A percentile compares a stretch with the other conserved stretches of the same genome.
Conservation (phyloP, 2,329 filamentous ascomycete species). For the Diaporthe sp. region DNA sequence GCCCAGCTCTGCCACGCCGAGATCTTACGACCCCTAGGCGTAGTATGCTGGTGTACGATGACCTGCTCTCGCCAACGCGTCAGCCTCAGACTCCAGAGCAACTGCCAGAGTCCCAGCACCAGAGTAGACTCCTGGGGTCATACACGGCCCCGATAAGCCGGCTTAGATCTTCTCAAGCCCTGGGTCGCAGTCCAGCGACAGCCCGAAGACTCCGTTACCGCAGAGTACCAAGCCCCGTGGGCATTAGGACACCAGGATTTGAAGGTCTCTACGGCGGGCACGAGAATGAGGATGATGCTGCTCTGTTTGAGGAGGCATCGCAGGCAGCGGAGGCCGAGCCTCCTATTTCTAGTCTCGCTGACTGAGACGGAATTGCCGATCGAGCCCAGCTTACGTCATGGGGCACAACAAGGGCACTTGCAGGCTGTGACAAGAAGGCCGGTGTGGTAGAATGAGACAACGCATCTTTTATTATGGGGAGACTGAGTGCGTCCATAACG, state of each 20-base stretch:
- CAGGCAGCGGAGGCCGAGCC: constrained; percentile 24
- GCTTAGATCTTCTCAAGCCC: constrained; percentile 37
- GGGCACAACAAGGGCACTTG: not conserved
- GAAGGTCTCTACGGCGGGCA: constrained; percentile 61
- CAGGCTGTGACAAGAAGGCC: not conserved
- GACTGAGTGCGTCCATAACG: not conserved
- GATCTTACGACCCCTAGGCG: constrained; percentile 41
- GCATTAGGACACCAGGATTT: constrained; percentile 59
- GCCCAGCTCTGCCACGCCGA: constrained; percentile 40
- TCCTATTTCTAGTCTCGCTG: not conserved
- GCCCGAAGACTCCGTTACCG: constrained; percentile 43
- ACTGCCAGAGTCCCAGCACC: constrained; percentile 63
- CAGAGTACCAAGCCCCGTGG: constrained; percentile 52
- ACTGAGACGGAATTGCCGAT: constrained; percentile 8
- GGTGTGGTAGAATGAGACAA: constrained; percentile 1
- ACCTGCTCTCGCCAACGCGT: constrained; percentile 56
- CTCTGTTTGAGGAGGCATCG: constrained; percentile 50
- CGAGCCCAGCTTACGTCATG: not conserved
- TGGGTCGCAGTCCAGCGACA: constrained; percentile 44
- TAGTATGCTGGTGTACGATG: constrained; percentile 60
- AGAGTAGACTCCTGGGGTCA: constrained; percentile 56
- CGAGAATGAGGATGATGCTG: constrained; percentile 62
- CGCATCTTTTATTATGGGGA: not conserved
- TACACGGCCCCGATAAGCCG: constrained; percentile 58
- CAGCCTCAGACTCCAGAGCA: constrained; percentile 66